These are phyloP conservation scores for Pseudozyma tsukubaensis DNA, from an alignment of 1,284 basidiomycete species.

Conservation along the genomic window DNA sequence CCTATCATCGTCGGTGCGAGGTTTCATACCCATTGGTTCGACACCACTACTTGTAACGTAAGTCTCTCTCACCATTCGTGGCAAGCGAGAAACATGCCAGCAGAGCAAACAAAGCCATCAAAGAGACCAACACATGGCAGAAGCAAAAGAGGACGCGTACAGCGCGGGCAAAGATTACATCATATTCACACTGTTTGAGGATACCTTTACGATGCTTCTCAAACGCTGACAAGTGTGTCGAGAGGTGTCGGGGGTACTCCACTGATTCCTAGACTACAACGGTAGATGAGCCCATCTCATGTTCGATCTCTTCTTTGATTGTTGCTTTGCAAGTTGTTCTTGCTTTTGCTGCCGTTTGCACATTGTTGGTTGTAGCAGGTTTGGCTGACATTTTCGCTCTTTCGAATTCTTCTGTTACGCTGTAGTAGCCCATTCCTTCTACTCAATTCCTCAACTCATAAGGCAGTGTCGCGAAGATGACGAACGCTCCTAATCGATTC, in stretches of 20 bases:
- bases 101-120: too few relatives aligned
- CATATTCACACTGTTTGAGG: slow-evolving; percentile 66
- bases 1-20: too few relatives aligned
- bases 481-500: slow-evolving; percentile 89
- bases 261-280: slow-evolving; percentile 67
- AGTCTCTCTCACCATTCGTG: not conserved
- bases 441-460: not conserved
- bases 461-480: slow-evolving; percentile 36
- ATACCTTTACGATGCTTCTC: slow-evolving; percentile 33
- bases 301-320: slow-evolving; percentile 1
- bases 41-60: too few relatives aligned
- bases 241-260: slow-evolving; percentile 39
- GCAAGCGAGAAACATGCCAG: not conserved
- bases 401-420: slow-evolving; percentile 2
- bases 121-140: too few relatives aligned
- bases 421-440: not conserved
- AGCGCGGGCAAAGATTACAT: slow-evolving; percentile 56
- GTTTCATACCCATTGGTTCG: too few relatives aligned
- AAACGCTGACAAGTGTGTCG: slow-evolving; percentile 60
- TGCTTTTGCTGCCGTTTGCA: too few relatives aligned
- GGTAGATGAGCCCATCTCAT: slow-evolving; percentile 64
- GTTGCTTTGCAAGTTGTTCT: too few relatives aligned
- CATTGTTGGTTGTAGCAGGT: too few relatives aligned
- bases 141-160: not conserved
- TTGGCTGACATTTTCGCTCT: too few relatives aligned